phyloP scores from a whole-genome alignment of 2,329 filamentous ascomycete genomes.

The Lachnellula subtilissima region DNA sequence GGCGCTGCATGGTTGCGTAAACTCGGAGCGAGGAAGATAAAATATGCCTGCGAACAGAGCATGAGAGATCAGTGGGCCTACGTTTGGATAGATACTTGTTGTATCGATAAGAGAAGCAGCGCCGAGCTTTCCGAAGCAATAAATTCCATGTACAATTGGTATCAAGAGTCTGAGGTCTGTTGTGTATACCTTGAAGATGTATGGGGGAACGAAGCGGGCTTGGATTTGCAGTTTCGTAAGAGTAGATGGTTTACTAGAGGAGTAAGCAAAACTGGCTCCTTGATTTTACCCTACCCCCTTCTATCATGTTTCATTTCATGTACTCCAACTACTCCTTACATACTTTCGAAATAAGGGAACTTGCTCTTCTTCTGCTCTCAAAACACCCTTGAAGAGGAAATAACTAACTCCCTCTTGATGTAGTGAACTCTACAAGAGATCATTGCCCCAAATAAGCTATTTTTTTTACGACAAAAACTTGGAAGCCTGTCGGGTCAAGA shows the following conservation, averaged over 20 bases:
- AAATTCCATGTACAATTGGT: constrained; percentile 20
- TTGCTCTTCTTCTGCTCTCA: too few species aligned
- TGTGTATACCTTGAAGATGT: constrained; percentile 11
- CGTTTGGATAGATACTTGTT: constrained; percentile 19
- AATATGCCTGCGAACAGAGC: constrained; percentile 3
- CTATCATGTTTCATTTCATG: too few species aligned
- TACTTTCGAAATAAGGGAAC: too few species aligned
- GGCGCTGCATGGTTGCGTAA: background rate
- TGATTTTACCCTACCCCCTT: too few species aligned
- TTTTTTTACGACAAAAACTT: background rate
- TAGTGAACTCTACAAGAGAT: background rate
- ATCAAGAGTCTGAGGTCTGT: constrained; percentile 9
- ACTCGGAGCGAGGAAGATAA: constrained; percentile 8
- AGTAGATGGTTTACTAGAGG: background rate
- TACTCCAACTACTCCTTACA: too few species aligned
- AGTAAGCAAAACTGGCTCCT: too few species aligned
- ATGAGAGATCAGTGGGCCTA: constrained; percentile 4
- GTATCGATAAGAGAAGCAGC: constrained; percentile 18
- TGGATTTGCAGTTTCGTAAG: background rate
- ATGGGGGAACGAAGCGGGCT: too few species aligned
- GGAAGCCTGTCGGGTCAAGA: background rate
- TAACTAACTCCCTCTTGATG: too few species aligned
- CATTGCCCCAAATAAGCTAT: background rate
- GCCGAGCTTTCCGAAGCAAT: constrained; percentile 18
- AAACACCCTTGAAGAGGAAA: too few species aligned